Base-by-base conservation (phyloP, 805 yeast species). In the Yarrowia porcina region DNA sequence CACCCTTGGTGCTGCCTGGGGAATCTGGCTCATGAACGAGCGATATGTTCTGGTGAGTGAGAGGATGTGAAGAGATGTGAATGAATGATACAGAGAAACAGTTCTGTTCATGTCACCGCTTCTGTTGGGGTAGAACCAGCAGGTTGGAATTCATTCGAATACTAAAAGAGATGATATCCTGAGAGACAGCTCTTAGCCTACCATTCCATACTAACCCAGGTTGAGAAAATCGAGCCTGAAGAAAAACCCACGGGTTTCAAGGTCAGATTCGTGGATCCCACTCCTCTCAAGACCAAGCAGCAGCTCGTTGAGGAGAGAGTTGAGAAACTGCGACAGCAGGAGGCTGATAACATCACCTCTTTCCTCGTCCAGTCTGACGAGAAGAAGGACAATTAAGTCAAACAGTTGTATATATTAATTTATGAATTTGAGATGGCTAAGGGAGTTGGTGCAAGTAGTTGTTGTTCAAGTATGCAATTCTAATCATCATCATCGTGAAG, bases 21-120 rank as follows among this genome's bases (percentile, higher is more conserved):
- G 61, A 17, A 21, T 56, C n/a, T 56, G 61, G 61, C 49, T 39
- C 9, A 56, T 56, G 61, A 41, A 39, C 28, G 28, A 56, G 49
- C 9, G 39, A 13, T 56, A 18, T 28, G 61, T 39, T 20, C 30
- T 56, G 28, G 39, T 54, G 41, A 49, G 56, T 49, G 21, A 6
- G 23, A 27, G 23, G 18, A 10, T 5, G 28, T 13, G 7, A n/a
- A 1, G 6, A 15, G 12, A n/a, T 10, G 7, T 32, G 17, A 32
- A 8, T 25, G 28, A 8, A 5, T 25, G 28, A 25, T 25, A 25
- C 28, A 25, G 28, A 25, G n/a, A n/a, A n/a, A n/a, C n/a, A n/a
- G n/a, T n/a, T n/a, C n/a, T n/a, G n/a, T n/a, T n/a, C n/a, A n/a
- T n/a, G n/a, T n/a, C n/a, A n/a, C n/a, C n/a, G n/a, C n/a, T n/a